These are phyloP conservation scores for Nigrospora sphaerica DNA, from an alignment of 2,329 filamentous ascomycete species.

Conservation along the genomic window DNA sequence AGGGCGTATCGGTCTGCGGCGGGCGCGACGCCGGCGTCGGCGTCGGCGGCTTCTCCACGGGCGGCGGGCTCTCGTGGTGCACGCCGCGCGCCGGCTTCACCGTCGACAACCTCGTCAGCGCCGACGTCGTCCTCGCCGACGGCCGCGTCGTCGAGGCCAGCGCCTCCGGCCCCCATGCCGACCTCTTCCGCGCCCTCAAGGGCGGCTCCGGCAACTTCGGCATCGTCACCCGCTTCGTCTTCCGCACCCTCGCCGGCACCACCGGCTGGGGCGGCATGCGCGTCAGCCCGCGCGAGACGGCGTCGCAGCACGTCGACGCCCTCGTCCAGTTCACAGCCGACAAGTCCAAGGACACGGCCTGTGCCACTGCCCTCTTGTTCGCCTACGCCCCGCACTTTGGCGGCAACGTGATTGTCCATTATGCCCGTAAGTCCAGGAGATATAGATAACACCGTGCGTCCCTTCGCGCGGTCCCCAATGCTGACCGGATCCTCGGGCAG, in stretches of 20 bases:
- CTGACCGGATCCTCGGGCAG: not conserved
- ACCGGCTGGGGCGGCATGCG: not conserved
- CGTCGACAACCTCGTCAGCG: slow-evolving; percentile 16
- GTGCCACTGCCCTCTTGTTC: not conserved
- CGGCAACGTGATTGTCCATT: not conserved
- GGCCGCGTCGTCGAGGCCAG: slow-evolving; percentile 16
- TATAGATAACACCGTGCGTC: too few relatives aligned
- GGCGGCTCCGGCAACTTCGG: slow-evolving; percentile 20
- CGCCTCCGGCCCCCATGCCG: slow-evolving; percentile 9
- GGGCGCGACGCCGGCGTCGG: slow-evolving; percentile 20
- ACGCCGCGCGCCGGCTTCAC: slow-evolving; percentile 21
- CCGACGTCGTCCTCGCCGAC: slow-evolving; percentile 20
- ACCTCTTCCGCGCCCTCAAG: slow-evolving; percentile 25
- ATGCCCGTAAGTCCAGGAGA: not conserved
- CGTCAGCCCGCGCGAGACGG: not conserved
- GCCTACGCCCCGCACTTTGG: not conserved
- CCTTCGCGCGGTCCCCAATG: too few relatives aligned
- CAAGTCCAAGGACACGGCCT: not conserved
- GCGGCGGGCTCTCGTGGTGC: slow-evolving; percentile 31
- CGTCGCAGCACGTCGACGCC: not conserved
- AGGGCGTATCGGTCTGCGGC: slow-evolving; percentile 9
- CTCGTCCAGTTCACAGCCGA: not conserved
- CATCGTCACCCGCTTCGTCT: not conserved
- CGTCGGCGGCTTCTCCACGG: slow-evolving; percentile 25
- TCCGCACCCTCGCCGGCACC: not conserved